Conservation (phyloP, 2,329 filamentous ascomycete species). For the Pestalotiopsis sp. region DNA sequence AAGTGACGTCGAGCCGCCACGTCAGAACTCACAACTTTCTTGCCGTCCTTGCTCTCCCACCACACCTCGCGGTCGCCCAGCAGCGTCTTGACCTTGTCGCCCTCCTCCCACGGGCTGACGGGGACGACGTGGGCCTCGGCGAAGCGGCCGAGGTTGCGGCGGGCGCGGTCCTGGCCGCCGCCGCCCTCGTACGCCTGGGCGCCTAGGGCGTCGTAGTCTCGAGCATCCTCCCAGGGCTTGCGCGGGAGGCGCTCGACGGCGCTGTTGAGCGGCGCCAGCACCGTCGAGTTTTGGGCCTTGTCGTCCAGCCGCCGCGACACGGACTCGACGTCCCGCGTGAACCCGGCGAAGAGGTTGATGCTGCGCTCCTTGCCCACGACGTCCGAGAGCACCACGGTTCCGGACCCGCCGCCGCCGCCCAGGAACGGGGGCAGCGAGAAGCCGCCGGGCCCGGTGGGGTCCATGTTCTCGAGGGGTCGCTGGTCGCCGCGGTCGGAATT, state of each 20-base stretch:
- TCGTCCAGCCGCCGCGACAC: slow-evolving; percentile 70
- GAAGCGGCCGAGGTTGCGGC: slow-evolving; percentile 74
- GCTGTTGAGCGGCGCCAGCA: slow-evolving; percentile 84
- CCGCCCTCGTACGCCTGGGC: slow-evolving; percentile 73
- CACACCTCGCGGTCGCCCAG: slow-evolving; percentile 66
- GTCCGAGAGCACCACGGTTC: slow-evolving; percentile 73
- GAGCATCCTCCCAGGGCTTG: slow-evolving; percentile 82
- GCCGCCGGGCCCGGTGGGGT: slow-evolving; percentile 20
- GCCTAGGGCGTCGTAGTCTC: slow-evolving; percentile 70
- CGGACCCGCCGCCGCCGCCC: slow-evolving; percentile 30
- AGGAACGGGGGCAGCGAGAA: slow-evolving; percentile 9
- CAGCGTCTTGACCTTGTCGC: slow-evolving; percentile 65
- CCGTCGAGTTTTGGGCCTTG: slow-evolving; percentile 68
- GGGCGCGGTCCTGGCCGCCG: slow-evolving; percentile 74
- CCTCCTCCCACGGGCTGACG: slow-evolving; percentile 72
- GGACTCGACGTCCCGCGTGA: slow-evolving; percentile 74
- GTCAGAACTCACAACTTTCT: slow-evolving; percentile 57
- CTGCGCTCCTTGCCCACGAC: slow-evolving; percentile 76
- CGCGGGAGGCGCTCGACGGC: slow-evolving; percentile 75
- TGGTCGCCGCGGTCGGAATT: slow-evolving; percentile 18
- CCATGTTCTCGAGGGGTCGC: slow-evolving; percentile 29
- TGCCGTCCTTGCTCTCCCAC: slow-evolving; percentile 75
- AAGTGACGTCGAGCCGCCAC: slow-evolving; percentile 4
- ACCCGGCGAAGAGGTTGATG: slow-evolving; percentile 82
- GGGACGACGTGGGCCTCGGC: slow-evolving; percentile 84